A percentile compares a stretch with the other conserved stretches of the same genome.
Conservation (phyloP, 1,284 basidiomycete genomes). For the Exsudoporus floridanus region DNA sequence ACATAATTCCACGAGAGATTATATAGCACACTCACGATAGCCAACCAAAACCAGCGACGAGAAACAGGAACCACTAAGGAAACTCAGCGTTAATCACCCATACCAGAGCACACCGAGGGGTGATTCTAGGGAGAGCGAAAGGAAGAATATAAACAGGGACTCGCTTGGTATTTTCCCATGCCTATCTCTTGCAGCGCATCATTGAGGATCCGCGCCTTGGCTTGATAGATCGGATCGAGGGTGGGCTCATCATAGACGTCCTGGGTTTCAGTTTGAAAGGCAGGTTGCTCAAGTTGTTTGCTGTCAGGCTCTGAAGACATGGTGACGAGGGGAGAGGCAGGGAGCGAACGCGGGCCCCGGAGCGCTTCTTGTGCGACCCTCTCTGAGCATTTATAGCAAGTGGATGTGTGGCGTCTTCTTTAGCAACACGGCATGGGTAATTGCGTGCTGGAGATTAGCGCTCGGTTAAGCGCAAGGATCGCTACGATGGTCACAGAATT, state of each 20-base stretch:
- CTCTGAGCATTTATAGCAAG: not conserved
- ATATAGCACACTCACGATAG: slow-evolving; percentile 56
- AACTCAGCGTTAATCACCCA: slow-evolving; percentile 1
- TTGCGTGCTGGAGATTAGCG: not conserved
- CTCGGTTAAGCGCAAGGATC: no score
- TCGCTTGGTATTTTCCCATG: slow-evolving; percentile 69
- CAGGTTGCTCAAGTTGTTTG: not conserved
- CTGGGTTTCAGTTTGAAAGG: slow-evolving; percentile 26
- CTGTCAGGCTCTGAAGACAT: slow-evolving; percentile 19
- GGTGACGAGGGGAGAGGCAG: not conserved
- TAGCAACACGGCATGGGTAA: not conserved
- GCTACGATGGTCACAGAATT: no score
- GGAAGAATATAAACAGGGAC: slow-evolving; percentile 4
- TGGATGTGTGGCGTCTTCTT: not conserved
- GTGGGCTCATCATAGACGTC: slow-evolving; percentile 49
- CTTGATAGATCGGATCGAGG: slow-evolving; percentile 62
- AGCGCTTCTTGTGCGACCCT: not conserved
- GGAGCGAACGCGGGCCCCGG: not conserved
- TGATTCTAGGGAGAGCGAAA: not conserved
- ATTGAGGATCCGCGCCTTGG: slow-evolving; percentile 62
- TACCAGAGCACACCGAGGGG: not conserved
- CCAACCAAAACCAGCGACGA: slow-evolving; percentile 67
- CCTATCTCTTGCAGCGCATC: slow-evolving; percentile 69
- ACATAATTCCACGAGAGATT: not conserved
- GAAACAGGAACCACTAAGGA: slow-evolving; percentile 49